Conservation (phyloP, 495 filamentous ascomycete genomes). For the Thozetella sp. region DNA sequence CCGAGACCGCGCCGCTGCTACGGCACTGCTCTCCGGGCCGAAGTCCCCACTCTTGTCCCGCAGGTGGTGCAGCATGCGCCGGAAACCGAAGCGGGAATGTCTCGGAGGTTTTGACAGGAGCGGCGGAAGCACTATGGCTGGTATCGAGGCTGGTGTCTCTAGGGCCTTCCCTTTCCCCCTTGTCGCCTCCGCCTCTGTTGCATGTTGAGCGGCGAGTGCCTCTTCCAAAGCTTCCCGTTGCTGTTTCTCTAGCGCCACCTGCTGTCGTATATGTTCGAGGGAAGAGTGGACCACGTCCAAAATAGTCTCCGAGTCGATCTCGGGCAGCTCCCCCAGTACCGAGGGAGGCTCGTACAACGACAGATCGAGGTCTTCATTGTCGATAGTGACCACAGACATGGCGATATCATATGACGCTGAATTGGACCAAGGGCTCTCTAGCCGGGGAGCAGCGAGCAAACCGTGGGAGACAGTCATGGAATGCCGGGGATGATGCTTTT, state of each 20-base stretch:
- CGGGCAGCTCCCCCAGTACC: constrained; percentile 20
- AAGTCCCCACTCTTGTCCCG: constrained; percentile 4
- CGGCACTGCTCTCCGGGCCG: constrained; percentile 7
- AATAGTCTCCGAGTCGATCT: constrained; percentile 24
- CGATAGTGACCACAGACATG: not conserved
- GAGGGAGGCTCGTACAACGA: constrained; percentile 32
- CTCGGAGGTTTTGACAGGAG: not conserved
- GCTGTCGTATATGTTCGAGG: constrained; percentile 27
- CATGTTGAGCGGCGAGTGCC: not conserved
- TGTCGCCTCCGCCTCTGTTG: constrained; percentile 12
- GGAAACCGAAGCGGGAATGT: constrained; percentile 9
- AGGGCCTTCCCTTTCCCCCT: constrained; percentile 9
- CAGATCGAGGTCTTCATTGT: constrained; percentile 23
- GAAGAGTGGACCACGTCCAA: constrained; percentile 26
- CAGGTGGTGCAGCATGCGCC: constrained; percentile 8
- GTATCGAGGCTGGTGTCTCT: not conserved
- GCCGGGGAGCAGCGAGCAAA: too few species aligned
- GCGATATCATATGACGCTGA: not conserved
- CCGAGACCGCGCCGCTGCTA: constrained; percentile 19
- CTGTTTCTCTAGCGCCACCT: constrained; percentile 25
- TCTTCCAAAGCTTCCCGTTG: constrained; percentile 12
- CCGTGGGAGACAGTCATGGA: too few species aligned
- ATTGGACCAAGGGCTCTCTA: too few species aligned
- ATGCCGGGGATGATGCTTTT: not conserved
- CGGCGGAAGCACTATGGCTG: not conserved